Conservation (phyloP, 345 rosid genomes). For the Murraya koenigii region DNA sequence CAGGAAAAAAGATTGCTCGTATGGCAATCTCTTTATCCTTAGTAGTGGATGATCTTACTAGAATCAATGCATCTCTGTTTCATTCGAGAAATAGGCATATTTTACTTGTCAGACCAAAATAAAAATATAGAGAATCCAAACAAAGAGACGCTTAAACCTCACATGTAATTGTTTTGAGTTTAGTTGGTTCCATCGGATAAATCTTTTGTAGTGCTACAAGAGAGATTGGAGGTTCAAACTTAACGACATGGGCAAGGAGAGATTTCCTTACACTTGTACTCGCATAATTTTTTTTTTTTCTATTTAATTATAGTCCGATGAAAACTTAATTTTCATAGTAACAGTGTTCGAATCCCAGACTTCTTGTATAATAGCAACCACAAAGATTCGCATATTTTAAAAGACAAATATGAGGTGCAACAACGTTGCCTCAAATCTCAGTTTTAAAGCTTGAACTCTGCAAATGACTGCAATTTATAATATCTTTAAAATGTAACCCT, state of each 20-base stretch:
- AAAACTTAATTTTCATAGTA: too few species aligned
- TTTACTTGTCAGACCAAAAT: not conserved
- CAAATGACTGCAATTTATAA: too few species aligned
- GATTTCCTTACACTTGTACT: too few species aligned
- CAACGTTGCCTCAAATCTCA: too few species aligned
- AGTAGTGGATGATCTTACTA: not conserved
- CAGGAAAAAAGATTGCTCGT: not conserved
- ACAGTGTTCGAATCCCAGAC: too few species aligned
- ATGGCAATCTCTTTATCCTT: not conserved
- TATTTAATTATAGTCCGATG: too few species aligned
- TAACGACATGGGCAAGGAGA: too few species aligned
- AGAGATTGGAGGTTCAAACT: not conserved
- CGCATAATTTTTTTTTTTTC: too few species aligned
- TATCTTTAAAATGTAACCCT: not conserved
- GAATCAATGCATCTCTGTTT: not conserved
- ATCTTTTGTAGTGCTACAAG: not conserved
- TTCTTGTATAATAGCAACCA: too few species aligned
- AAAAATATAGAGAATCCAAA: not conserved
- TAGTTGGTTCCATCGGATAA: not conserved
- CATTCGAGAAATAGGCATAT: not conserved
- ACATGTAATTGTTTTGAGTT: not conserved
- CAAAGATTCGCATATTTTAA: too few species aligned
- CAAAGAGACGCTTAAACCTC: not conserved
- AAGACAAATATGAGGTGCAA: too few species aligned
- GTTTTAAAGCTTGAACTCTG: too few species aligned